Percentiles rank a stretch among this genome's conserved stretches.
Evolutionary conservation across 163 green algal genomes (phyloP).

Genomic region (Scenedesmus sp.): DNA sequence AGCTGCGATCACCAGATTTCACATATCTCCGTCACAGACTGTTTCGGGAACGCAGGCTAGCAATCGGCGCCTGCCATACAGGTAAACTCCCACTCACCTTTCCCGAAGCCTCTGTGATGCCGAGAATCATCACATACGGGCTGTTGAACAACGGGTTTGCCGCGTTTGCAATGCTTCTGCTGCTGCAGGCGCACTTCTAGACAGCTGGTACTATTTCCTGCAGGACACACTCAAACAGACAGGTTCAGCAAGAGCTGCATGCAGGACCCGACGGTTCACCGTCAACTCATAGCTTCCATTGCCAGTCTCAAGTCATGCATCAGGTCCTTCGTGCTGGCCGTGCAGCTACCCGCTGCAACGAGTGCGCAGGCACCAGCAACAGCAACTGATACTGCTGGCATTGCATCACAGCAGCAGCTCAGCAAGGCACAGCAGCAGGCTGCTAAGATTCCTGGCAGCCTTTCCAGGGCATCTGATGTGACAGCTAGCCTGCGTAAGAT

Average conservation of each 20-base stretch:
- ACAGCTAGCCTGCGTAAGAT: background rate
- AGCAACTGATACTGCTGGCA: background rate
- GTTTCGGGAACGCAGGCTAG: background rate
- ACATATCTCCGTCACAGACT: no score
- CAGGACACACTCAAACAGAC: background rate
- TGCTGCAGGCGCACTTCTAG: background rate
- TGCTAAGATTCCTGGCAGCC: background rate
- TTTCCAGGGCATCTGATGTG: conserved; percentile 12
- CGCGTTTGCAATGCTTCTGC: background rate
- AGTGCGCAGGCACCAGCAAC: background rate
- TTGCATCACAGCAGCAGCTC: background rate
- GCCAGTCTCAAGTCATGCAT: conserved; percentile 45
- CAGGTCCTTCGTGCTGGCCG: conserved; percentile 11
- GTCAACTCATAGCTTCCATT: conserved; percentile 32
- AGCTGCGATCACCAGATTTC: background rate
- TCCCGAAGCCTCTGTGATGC: conserved; percentile 8
- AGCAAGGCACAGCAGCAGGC: conserved; percentile 1
- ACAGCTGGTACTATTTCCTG: background rate
- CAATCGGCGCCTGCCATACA: background rate
- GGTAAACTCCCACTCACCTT: background rate
- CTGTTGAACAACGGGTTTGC: background rate
- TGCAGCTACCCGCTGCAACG: background rate
- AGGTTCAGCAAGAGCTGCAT: background rate
- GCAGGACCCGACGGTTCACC: conserved; percentile 14
- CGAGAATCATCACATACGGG: background rate